These are phyloP conservation scores for Rubia peregrina DNA, from an alignment of 305 asterid species.

Conservation along the genomic window DNA sequence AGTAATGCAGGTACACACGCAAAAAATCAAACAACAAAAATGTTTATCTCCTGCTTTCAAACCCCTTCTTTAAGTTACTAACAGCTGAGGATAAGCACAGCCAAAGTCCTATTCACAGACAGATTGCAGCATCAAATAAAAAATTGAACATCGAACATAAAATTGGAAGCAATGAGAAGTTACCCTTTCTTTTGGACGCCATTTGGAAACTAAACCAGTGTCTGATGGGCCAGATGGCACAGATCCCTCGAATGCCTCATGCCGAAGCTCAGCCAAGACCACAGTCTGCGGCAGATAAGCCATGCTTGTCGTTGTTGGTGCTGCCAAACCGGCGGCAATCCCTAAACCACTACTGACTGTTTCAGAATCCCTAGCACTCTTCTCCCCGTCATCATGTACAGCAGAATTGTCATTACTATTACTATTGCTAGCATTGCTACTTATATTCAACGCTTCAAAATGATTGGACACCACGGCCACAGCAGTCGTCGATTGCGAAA, in stretches of 20 bases:
- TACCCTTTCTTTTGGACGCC: conserved; percentile 93
- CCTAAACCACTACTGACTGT: conserved; percentile 58
- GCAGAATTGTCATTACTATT: not conserved
- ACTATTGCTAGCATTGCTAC: not conserved
- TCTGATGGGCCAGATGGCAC: conserved; percentile 74
- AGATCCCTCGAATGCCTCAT: conserved; percentile 75
- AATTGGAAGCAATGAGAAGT: conserved; percentile 23
- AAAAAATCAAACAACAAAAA: not conserved
- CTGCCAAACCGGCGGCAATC: conserved; percentile 15
- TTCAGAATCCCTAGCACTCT: conserved; percentile 63
- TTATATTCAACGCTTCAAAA: conserved; percentile 36
- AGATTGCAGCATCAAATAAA: not conserved
- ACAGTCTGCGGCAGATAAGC: conserved; percentile 85
- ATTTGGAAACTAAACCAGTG: conserved; percentile 82
- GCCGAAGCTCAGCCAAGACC: conserved; percentile 90
- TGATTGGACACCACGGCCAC: conserved; percentile 51
- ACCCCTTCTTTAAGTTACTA: not conserved
- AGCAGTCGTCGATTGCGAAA: conserved; percentile 31
- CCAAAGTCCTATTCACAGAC: not conserved
- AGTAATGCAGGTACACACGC: not conserved
- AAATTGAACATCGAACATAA: not conserved
- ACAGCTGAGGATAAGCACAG: not conserved
- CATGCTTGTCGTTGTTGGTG: conserved; percentile 67
- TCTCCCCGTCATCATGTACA: conserved; percentile 35
- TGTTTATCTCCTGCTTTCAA: not conserved